phyloP scores from a whole-genome alignment of 2,329 filamentous ascomycete genomes.

The Parafenestella ontariensis region DNA sequence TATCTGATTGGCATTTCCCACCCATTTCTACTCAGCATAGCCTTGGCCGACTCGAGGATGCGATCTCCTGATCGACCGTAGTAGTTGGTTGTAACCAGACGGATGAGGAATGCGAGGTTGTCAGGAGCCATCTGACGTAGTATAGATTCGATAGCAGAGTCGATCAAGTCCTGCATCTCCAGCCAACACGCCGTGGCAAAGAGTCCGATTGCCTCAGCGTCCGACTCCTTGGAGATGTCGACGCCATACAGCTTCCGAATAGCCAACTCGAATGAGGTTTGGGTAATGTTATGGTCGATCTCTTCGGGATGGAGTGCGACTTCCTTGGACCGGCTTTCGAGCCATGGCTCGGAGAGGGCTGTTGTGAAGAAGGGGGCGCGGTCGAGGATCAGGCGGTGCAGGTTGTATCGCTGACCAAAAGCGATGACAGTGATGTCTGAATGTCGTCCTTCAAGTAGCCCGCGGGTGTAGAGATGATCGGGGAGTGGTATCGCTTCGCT shows the following conservation, averaged over 20 bases:
- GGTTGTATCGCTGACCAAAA: constrained; percentile 59
- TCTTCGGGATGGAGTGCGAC: constrained; percentile 62
- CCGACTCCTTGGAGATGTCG: constrained; percentile 57
- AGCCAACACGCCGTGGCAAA: constrained; percentile 66
- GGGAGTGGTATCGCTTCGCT: constrained; percentile 54
- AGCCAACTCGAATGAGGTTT: constrained; percentile 61
- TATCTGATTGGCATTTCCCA: constrained; percentile 62
- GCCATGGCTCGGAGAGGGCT: constrained; percentile 63
- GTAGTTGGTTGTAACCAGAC: constrained; percentile 62
- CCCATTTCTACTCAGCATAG: constrained; percentile 64
- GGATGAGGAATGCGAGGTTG: constrained; percentile 58
- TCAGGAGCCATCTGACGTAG: constrained; percentile 62
- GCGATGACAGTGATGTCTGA: constrained; percentile 63
- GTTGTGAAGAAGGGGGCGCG: constrained; percentile 63
- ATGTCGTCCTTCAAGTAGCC: constrained; percentile 59
- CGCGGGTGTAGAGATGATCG: constrained; percentile 61
- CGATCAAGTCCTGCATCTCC: constrained; percentile 64
- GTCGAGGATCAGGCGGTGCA: constrained; percentile 63
- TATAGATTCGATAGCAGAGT: constrained; percentile 61
- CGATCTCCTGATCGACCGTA: constrained; percentile 63
- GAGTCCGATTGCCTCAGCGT: constrained; percentile 60
- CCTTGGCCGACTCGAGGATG: constrained; percentile 63
- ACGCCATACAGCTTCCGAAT: constrained; percentile 63
- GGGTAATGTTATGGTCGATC: constrained; percentile 62
- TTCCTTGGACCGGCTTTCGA: constrained; percentile 60